Evolutionary conservation across 2,329 filamentous ascomycete species (phyloP).

Genomic region (Sarocladiaceae sp.): DNA sequence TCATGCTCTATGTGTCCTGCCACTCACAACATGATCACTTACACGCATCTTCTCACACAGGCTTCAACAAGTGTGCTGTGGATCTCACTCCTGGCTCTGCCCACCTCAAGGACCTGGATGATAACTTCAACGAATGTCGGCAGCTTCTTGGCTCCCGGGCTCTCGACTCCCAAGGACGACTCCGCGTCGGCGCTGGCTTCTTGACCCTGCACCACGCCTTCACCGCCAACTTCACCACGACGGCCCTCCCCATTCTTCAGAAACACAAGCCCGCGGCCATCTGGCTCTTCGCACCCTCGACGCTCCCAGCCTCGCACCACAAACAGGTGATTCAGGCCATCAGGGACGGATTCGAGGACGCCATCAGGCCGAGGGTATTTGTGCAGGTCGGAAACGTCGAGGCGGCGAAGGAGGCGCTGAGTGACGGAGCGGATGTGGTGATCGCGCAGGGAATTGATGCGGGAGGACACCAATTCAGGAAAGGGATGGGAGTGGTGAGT

Average conservation of each 20-base stretch:
- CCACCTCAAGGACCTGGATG: slow-evolving; percentile 25
- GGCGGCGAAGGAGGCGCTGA: slow-evolving; percentile 43
- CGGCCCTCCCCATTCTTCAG: slow-evolving; percentile 43
- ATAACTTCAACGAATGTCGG: slow-evolving; percentile 23
- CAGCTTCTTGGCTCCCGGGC: slow-evolving; percentile 14
- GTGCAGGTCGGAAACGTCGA: slow-evolving; percentile 56
- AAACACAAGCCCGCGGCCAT: slow-evolving; percentile 51
- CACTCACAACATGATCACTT: not conserved
- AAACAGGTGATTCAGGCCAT: slow-evolving; percentile 28
- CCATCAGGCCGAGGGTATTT: slow-evolving; percentile 44
- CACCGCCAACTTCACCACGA: slow-evolving; percentile 27
- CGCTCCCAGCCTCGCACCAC: slow-evolving; percentile 22
- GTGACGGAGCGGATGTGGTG: slow-evolving; percentile 48
- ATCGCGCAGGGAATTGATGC: slow-evolving; percentile 60
- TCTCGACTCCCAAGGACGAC: slow-evolving; percentile 23
- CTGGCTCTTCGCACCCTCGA: slow-evolving; percentile 57
- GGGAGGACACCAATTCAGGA: slow-evolving; percentile 54
- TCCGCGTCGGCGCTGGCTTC: slow-evolving; percentile 52
- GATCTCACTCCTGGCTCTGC: slow-evolving; percentile 23
- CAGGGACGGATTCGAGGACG: no score
- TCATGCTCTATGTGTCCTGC: not conserved
- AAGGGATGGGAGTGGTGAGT: slow-evolving; percentile 46
- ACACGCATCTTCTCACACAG: slow-evolving; percentile 10
- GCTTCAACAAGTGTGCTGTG: slow-evolving; percentile 26
- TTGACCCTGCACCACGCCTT: slow-evolving; percentile 45